These are phyloP conservation scores for Kokia cookei DNA, from an alignment of 441 rosid genomes.

Conservation along the genomic window DNA sequence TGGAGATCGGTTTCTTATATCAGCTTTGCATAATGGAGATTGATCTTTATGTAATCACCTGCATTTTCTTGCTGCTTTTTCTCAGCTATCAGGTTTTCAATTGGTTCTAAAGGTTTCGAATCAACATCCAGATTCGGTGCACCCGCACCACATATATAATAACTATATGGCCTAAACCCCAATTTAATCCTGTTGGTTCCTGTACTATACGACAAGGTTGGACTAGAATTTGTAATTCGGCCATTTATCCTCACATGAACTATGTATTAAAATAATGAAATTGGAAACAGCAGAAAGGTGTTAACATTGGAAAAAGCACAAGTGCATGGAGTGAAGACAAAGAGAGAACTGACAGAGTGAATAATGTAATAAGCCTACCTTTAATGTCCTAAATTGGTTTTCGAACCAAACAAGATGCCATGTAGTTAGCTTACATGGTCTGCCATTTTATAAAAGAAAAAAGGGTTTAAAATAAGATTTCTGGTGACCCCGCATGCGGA, in stretches of 20 bases:
- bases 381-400: constrained; percentile 8
- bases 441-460: constrained; percentile 34
- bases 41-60: background rate
- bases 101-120: constrained; percentile 9
- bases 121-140: constrained; percentile 4
- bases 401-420: constrained; percentile 1
- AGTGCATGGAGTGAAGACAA: constrained; percentile 10
- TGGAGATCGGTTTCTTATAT: background rate
- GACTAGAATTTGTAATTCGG: too few relatives aligned
- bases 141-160: background rate
- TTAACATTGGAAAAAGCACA: constrained; percentile 4
- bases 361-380: background rate
- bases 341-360: constrained; percentile 1
- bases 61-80: background rate
- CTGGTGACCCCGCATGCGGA: constrained; percentile 2
- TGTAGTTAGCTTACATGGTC: constrained; percentile 23
- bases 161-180: background rate
- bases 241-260: too few relatives aligned
- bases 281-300: background rate
- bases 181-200: background rate
- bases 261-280: background rate
- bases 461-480: constrained; percentile 5
- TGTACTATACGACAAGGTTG: too few relatives aligned
- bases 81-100: background rate
- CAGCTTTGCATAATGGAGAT: constrained; percentile 4